phyloP scores from a whole-genome alignment of 345 rosid species.

The Rhodamnia rubescens region DNA sequence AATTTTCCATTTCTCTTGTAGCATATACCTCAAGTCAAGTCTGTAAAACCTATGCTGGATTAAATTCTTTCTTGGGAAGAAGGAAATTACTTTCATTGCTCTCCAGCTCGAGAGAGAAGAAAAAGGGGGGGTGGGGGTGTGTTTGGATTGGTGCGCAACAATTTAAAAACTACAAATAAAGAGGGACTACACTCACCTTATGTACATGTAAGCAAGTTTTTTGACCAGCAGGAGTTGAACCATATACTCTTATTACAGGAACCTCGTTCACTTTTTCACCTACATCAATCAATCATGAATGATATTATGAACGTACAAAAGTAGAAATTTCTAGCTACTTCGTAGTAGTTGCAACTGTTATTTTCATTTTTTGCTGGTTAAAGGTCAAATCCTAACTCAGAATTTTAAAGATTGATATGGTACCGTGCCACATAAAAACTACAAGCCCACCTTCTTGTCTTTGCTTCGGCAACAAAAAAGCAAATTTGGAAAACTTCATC shows the following conservation, averaged over 20 bases:
- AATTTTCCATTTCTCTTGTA: neutral
- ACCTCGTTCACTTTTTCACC: slow-evolving; percentile 82
- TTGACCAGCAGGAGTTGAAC: slow-evolving; percentile 89
- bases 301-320: neutral
- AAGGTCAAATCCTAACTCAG: neutral
- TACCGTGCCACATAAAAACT: neutral
- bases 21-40: neutral
- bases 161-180: neutral
- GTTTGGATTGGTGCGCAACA: too few species aligned
- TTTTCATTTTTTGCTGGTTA: neutral
- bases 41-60: neutral
- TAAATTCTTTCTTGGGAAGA: neutral
- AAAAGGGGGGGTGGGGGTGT: too few species aligned
- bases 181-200: slow-evolving; percentile 22
- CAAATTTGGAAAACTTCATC: neutral
- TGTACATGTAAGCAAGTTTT: slow-evolving; percentile 94
- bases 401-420: neutral
- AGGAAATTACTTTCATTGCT: neutral
- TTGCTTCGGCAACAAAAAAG: neutral
- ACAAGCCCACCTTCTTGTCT: neutral
- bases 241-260: slow-evolving; percentile 79
- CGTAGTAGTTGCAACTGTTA: neutral
- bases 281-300: slow-evolving; percentile 8
- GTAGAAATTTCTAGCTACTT: neutral
- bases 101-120: neutral